Conservation (phyloP, 148 eudicot species). For the Hydrangea macrophylla region DNA sequence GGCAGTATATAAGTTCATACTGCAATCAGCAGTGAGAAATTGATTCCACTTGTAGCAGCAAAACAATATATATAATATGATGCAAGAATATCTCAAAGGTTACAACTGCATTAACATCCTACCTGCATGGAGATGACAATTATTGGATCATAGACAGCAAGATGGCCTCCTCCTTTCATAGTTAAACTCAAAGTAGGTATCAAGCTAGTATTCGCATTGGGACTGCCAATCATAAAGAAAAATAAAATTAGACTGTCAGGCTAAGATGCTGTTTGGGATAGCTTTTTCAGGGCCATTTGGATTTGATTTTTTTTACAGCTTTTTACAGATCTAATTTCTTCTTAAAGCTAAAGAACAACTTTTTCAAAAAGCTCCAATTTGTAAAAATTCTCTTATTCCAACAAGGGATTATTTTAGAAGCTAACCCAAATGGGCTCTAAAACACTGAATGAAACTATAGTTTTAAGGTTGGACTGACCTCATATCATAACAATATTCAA, state of each 20-base stretch:
- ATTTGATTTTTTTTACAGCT: too few species aligned
- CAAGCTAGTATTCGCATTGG: slow-evolving; percentile 61
- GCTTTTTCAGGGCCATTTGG: too few species aligned
- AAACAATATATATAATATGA: neutral
- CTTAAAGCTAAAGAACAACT: too few species aligned
- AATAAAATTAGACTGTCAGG: slow-evolving; percentile 11
- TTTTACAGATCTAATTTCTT: too few species aligned
- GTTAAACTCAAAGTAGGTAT: slow-evolving; percentile 65
- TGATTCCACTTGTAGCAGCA: slow-evolving; percentile 11
- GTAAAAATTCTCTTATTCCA: too few species aligned
- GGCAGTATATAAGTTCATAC: slow-evolving; percentile 78
- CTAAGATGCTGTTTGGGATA: too few species aligned
- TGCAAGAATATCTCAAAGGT: neutral
- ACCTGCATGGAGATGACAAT: slow-evolving; percentile 76
- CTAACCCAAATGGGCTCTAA: too few species aligned
- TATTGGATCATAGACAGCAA: slow-evolving; percentile 67
- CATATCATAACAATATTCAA: slow-evolving; percentile 69
- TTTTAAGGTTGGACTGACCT: slow-evolving; percentile 45
- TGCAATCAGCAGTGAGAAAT: slow-evolving; percentile 34
- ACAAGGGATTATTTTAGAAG: too few species aligned
- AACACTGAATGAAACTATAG: too few species aligned
- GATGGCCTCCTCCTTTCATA: slow-evolving; percentile 62
- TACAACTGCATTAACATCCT: neutral
- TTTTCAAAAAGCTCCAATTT: too few species aligned
- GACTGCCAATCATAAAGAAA: slow-evolving; percentile 37